Percentiles rank a stretch among this genome's conserved stretches.
phyloP scores from a whole-genome alignment of 257 asterid species.

The Solanum paucissectum region DNA sequence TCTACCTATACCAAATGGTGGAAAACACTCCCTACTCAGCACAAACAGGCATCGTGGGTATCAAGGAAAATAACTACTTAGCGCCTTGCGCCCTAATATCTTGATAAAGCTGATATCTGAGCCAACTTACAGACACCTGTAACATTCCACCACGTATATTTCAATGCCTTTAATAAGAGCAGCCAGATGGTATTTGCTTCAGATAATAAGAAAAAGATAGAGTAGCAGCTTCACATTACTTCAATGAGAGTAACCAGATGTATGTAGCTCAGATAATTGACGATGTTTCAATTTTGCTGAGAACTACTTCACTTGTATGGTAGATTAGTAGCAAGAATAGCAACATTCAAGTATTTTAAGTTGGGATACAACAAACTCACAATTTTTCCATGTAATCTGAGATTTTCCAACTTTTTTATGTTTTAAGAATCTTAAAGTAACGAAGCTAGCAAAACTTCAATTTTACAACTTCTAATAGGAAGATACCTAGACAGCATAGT shows the following conservation, averaged over 20 bases:
- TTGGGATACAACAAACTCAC: not conserved
- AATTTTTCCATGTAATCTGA: not conserved
- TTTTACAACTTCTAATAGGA: not conserved
- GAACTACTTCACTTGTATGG: not conserved
- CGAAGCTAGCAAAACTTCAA: not conserved
- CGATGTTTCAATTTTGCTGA: not conserved
- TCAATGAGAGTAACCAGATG: not conserved
- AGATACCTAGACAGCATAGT: not conserved
- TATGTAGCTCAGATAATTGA: not conserved
- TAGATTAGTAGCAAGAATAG: not conserved
- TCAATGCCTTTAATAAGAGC: not conserved
- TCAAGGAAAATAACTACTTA: slow-evolving; percentile 15
- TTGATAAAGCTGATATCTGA: not conserved
- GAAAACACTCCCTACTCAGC: slow-evolving; percentile 53
- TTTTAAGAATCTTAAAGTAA: not conserved
- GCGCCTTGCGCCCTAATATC: not conserved
- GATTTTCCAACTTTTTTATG: not conserved
- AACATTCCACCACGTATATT: not conserved
- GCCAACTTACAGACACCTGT: not conserved
- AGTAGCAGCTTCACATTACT: not conserved
- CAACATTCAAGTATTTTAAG: not conserved
- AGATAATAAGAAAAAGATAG: not conserved
- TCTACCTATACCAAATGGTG: slow-evolving; percentile 82
- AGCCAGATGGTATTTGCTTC: not conserved
- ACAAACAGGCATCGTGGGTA: slow-evolving; percentile 34